Percentiles rank a stretch among this genome's conserved stretches.
Evolutionary conservation across 2,329 filamentous ascomycete species (phyloP).

Genomic region (Plenodomus tracheiphilus): DNA sequence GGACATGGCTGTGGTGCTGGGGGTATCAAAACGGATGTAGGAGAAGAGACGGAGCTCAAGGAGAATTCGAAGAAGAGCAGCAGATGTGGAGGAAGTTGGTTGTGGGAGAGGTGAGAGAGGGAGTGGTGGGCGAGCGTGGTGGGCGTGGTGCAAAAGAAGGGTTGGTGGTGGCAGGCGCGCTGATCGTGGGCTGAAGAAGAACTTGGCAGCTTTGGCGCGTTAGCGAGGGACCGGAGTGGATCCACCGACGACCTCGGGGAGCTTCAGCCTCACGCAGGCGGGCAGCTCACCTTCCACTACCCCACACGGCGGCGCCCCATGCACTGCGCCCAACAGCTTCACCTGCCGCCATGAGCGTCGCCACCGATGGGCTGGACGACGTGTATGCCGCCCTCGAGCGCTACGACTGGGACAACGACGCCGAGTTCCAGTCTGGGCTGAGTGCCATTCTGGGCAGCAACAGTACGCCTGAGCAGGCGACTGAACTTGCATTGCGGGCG

Average conservation of each 20-base stretch:
- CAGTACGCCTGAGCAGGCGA: conserved; percentile 57
- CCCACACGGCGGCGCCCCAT: conserved; percentile 22
- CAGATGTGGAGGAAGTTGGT: conserved; percentile 16
- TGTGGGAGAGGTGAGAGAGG: conserved; percentile 23
- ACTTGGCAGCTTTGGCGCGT: conserved; percentile 17
- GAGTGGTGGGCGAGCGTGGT: conserved; percentile 9
- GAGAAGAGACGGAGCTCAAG: conserved; percentile 23
- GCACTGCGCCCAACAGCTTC: conserved; percentile 1
- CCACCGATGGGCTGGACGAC: conserved; percentile 25
- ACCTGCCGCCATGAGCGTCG: conserved; percentile 28
- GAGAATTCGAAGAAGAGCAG: conserved; percentile 4
- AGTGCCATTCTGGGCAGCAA: conserved; percentile 65
- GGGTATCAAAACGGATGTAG: conserved; percentile 29
- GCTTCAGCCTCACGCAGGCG: conserved; percentile 16
- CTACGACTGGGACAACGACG: conserved; percentile 70
- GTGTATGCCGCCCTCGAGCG: conserved; percentile 65
- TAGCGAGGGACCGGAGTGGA: conserved; percentile 12
- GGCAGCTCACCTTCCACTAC: conserved; percentile 15
- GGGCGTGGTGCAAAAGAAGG: conserved; percentile 10
- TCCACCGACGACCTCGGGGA: background rate
- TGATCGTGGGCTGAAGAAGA: conserved; percentile 20
- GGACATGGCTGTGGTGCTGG: conserved; percentile 51
- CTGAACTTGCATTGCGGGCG: conserved; percentile 66
- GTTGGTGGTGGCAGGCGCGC: conserved; percentile 11
- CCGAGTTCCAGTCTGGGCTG: conserved; percentile 69